phyloP scores from a whole-genome alignment of 2,329 filamentous ascomycete genomes.

The Fusarium sp. region DNA sequence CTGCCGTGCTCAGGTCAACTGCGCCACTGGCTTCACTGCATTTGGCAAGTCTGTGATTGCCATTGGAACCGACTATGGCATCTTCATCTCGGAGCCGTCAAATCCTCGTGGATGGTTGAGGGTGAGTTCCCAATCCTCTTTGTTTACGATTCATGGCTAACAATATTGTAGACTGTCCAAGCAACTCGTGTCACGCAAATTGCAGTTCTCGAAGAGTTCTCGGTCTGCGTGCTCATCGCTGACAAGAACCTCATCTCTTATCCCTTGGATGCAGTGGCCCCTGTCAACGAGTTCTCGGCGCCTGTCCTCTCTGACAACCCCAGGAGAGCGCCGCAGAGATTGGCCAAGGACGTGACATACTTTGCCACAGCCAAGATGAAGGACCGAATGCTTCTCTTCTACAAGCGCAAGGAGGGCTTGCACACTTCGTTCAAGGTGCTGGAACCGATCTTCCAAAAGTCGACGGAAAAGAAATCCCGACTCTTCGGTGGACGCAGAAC shows the following conservation, averaged over 20 bases:
- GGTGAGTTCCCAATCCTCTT: constrained; percentile 61
- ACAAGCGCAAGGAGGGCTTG: constrained; percentile 93
- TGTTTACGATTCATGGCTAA: constrained; percentile 23
- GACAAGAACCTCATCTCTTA: constrained; percentile 93
- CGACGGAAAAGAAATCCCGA: constrained; percentile 80
- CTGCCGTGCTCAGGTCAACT: constrained; percentile 87
- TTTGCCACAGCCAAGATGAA: constrained; percentile 98
- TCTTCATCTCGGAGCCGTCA: constrained; percentile 86
- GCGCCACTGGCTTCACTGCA: constrained; percentile 86
- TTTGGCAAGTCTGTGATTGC: constrained; percentile 88
- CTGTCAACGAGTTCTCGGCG: constrained; percentile 66
- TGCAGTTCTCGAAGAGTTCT: constrained; percentile 94
- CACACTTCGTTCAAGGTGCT: constrained; percentile 97
- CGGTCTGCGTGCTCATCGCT: constrained; percentile 86
- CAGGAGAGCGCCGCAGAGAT: constrained; percentile 86
- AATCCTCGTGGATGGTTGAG: constrained; percentile 91
- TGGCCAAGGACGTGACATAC: constrained; percentile 93
- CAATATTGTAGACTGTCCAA: constrained; percentile 70
- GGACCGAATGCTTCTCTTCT: constrained; percentile 91
- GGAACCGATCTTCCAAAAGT: constrained; percentile 93
- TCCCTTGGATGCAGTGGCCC: constrained; percentile 83
- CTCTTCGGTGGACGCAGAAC: constrained; percentile 66
- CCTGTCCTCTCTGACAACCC: constrained; percentile 71
- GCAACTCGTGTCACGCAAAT: constrained; percentile 85
- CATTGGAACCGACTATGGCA: constrained; percentile 92